Base-by-base conservation (phyloP, 2,329 filamentous ascomycete genomes). In the Monosporascus sp. region DNA sequence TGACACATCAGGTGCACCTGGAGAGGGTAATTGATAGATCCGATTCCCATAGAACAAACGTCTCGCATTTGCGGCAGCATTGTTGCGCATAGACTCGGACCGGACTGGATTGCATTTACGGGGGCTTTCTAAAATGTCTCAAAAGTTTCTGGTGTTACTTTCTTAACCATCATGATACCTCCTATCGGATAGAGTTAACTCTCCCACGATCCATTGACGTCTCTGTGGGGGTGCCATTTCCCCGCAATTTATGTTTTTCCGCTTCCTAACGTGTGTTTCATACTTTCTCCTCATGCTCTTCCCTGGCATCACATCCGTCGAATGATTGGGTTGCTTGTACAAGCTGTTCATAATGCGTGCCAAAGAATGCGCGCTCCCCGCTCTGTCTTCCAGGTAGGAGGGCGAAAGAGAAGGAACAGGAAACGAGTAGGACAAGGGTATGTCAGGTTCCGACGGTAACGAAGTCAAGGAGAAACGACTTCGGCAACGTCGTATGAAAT, bases 1-100 rank as follows among this genome's bases (percentile, higher is more conserved):
- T 57, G 81, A 81, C 66, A 75, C 71, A 51, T 69, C 69, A 48
- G 61, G 69, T 48, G 64, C 66, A 51, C 63, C 71, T 52, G 78
- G 75, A 63, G 83, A 84, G 68, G 78, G 79, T 71, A 76, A 74
- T 64, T 73, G 74, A 69, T 76, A 76, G 71, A 68, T 58, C 59
- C 57, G 58, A 61, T 69, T 69, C 67, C 53, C 51, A 49, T 62
- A 69, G 69, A 66, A 66, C 66, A 69, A 52, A 60, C 53, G 61
- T 58, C 56, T 62, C 66, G 71, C 70, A 74, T 74, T 66, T 72
- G 60, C 64, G 60, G 60, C 56, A 56, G 62, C 65, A 64, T 66
- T 55, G 62, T 66, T 68, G 69, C 70, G 68, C 71, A 73, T 75
- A 74, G 70, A 74, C 67, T 64, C 69, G 68, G 66, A 69, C 70